Evolutionary conservation across 2,329 filamentous ascomycete species (phyloP).

Genomic region (Aspergillus terreus): DNA sequence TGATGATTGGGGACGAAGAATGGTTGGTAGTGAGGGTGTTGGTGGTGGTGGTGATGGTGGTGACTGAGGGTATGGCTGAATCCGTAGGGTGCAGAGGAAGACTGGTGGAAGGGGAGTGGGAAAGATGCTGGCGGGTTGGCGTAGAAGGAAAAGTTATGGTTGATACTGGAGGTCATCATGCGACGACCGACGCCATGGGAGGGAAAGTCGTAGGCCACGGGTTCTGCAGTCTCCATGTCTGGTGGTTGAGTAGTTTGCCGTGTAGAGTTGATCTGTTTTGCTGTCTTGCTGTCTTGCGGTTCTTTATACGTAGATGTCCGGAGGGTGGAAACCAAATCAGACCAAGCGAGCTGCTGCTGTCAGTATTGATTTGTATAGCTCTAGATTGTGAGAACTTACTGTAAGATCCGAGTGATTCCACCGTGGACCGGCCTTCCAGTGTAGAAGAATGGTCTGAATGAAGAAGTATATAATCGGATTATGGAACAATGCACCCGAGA

Average conservation of each 20-base stretch:
- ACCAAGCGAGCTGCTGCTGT: no score
- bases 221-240: slow-evolving; percentile 39
- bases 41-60: slow-evolving; percentile 20
- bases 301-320: neutral
- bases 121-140: slow-evolving; percentile 34
- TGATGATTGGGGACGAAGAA: slow-evolving; percentile 32
- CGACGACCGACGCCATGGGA: slow-evolving; percentile 37
- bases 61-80: slow-evolving; percentile 33
- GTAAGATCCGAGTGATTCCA: no score
- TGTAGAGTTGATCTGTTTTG: no score
- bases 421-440: no score
- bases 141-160: slow-evolving; percentile 35
- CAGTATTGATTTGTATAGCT: no score
- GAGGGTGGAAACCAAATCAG: neutral
- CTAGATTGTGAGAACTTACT: no score
- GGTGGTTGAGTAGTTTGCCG: neutral
- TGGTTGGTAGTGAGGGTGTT: slow-evolving; percentile 29
- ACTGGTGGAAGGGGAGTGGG: slow-evolving; percentile 33
- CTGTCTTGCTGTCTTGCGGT: no score
- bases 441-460: no score
- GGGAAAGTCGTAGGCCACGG: slow-evolving; percentile 38
- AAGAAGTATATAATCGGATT: no score
- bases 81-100: slow-evolving; percentile 27
- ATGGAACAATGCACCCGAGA: no score
- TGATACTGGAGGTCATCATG: slow-evolving; percentile 33